Evolutionary conservation across 495 filamentous ascomycete species (phyloP).

Genomic region (Hypoxylon crocopeplum): DNA sequence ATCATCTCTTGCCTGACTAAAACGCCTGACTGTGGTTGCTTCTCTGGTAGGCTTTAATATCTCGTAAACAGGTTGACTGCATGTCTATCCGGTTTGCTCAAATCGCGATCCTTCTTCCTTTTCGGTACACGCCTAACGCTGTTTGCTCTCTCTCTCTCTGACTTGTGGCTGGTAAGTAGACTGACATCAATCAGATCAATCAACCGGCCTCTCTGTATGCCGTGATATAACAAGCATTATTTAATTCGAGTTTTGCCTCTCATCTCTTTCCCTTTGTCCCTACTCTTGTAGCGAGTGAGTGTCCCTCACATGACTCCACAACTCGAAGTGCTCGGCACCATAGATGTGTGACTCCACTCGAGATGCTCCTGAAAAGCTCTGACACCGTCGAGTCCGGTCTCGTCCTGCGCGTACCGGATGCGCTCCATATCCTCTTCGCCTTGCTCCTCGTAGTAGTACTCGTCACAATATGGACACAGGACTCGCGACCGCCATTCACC

Average conservation of each 20-base stretch:
- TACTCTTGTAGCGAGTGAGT: too few relatives aligned
- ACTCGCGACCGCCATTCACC: slow-evolving; percentile 52
- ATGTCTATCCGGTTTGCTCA: too few relatives aligned
- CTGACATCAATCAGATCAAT: background rate
- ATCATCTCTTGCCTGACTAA: too few relatives aligned
- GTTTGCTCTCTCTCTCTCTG: too few relatives aligned
- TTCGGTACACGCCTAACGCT: too few relatives aligned
- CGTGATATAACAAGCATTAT: background rate
- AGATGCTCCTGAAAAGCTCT: slow-evolving; percentile 52
- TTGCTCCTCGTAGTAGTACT: slow-evolving; percentile 54
- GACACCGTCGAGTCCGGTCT: slow-evolving; percentile 49
- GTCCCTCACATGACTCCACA: slow-evolving; percentile 51
- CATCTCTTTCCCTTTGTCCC: background rate
- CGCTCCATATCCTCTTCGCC: slow-evolving; percentile 52
- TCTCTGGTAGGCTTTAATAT: too few relatives aligned
- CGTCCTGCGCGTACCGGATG: slow-evolving; percentile 48
- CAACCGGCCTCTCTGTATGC: background rate
- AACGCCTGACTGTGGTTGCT: background rate
- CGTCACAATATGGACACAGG: slow-evolving; percentile 56
- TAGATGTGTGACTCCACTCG: slow-evolving; percentile 53
- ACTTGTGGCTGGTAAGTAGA: too few relatives aligned
- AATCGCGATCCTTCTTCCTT: too few relatives aligned
- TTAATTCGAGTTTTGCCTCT: too few relatives aligned
- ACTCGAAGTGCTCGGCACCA: slow-evolving; percentile 34
- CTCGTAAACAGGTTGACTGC: too few relatives aligned